These are phyloP conservation scores for Crithidia acanthocephali DNA, from an alignment of 208 protist genomes.

Conservation along the genomic window DNA sequence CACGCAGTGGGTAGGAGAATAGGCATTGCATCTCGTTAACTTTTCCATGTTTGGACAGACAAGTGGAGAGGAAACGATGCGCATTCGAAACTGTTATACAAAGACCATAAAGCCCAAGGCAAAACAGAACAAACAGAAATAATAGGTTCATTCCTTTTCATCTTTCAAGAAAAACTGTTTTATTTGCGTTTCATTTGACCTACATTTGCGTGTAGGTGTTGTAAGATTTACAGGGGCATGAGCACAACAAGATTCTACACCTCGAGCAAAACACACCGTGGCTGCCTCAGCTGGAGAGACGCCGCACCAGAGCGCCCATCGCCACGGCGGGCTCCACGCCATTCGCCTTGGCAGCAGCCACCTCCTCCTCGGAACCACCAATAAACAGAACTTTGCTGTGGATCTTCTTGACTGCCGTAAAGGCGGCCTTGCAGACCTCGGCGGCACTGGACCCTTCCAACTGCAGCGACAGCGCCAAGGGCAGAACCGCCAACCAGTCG, in stretches of 20 bases:
- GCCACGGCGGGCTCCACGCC: constrained; percentile 52
- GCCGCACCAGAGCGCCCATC: constrained; percentile 33
- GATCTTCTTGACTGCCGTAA: constrained; percentile 14
- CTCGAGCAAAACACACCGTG: too few relatives aligned
- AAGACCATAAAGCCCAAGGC: too few relatives aligned
- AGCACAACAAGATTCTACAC: too few relatives aligned
- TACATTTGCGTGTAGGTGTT: too few relatives aligned
- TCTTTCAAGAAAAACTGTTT: constrained; percentile 6
- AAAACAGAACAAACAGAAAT: constrained; percentile 2
- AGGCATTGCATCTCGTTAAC: too few relatives aligned
- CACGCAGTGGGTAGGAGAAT: too few relatives aligned
- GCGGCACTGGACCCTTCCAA: constrained; percentile 31
- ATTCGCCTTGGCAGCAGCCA: constrained; percentile 33
- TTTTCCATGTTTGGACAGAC: too few relatives aligned
- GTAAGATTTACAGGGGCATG: too few relatives aligned
- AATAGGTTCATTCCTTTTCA: too few relatives aligned
- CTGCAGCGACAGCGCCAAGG: constrained; percentile 66
- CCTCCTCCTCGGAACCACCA: constrained; percentile 40
- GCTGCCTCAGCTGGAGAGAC: constrained; percentile 29
- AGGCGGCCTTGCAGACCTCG: constrained; percentile 58
- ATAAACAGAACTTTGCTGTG: constrained; percentile 69
- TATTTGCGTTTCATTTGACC: too few relatives aligned
- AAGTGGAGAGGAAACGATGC: too few relatives aligned
- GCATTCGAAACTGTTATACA: too few relatives aligned
- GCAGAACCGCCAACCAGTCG: constrained; percentile 63